These are phyloP conservation scores for Solanum ossicruentum DNA, from an alignment of 257 asterid genomes.

Conservation along the genomic window DNA sequence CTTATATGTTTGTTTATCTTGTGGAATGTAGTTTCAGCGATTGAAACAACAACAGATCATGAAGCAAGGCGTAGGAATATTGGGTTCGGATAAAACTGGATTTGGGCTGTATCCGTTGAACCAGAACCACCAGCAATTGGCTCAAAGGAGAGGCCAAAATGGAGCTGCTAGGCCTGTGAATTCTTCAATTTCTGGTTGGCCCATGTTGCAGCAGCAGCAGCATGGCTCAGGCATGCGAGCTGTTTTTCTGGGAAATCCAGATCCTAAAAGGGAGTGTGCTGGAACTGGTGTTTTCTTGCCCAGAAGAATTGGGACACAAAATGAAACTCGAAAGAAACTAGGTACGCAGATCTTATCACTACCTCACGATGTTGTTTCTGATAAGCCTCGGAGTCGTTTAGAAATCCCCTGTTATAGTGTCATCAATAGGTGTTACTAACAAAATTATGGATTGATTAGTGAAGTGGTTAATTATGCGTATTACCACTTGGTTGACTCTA, in stretches of 20 bases:
- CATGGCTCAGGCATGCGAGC: conserved; percentile 33
- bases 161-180: conserved; percentile 9
- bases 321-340: conserved; percentile 28
- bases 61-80: conserved; percentile 10
- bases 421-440: not conserved
- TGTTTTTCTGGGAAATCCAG: conserved; percentile 30
- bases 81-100: not conserved
- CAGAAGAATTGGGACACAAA: conserved; percentile 21
- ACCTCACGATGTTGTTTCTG: no score
- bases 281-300: conserved; percentile 92
- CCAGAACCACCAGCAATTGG: conserved; percentile 9
- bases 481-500: not conserved
- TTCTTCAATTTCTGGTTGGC: conserved; percentile 25
- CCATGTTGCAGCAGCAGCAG: conserved; percentile 17
- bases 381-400: no score
- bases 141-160: conserved; percentile 10
- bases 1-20: not conserved
- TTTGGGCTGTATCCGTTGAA: conserved; percentile 10
- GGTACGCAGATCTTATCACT: conserved; percentile 5
- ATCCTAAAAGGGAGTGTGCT: conserved; percentile 32
- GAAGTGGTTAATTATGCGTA: not conserved
- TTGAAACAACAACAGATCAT: conserved; percentile 25
- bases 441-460: not conserved
- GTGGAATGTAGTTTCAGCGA: conserved; percentile 16
- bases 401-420: not conserved